phyloP scores from a whole-genome alignment of 2,329 filamentous ascomycete species.

The Didymella pomorum region DNA sequence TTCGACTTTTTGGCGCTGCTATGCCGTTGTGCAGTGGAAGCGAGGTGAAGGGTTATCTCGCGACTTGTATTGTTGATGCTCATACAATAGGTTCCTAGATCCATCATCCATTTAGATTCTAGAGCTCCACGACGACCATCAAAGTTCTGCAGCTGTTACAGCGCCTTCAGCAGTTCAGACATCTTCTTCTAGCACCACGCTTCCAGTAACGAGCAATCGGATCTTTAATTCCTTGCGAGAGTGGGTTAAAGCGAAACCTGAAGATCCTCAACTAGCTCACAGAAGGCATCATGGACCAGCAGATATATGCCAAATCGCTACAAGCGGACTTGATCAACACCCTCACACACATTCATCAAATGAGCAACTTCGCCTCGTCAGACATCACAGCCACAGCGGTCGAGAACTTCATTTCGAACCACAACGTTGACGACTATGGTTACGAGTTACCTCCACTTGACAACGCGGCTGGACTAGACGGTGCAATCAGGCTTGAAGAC shows the following conservation, averaged over 20 bases:
- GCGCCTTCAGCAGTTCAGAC: too few relatives aligned
- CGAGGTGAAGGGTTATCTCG: background rate
- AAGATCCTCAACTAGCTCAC: too few relatives aligned
- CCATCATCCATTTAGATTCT: too few relatives aligned
- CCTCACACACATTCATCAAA: background rate
- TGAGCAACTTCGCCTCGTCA: background rate
- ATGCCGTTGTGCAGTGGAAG: background rate
- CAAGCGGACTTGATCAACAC: background rate
- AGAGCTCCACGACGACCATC: too few relatives aligned
- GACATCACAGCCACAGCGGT: background rate
- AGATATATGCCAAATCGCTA: background rate
- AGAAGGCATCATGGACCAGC: too few relatives aligned
- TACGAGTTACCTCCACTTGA: background rate
- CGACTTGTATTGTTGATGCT: background rate
- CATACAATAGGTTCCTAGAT: background rate
- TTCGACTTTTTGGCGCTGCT: background rate
- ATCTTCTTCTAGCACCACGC: too few relatives aligned
- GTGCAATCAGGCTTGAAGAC: too few relatives aligned
- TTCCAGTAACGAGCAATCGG: too few relatives aligned
- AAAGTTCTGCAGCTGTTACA: too few relatives aligned
- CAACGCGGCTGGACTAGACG: too few relatives aligned
- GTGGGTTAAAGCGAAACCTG: too few relatives aligned
- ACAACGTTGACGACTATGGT: conserved; percentile 22
- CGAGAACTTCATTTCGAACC: conserved; percentile 19
- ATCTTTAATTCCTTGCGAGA: too few relatives aligned